These are phyloP conservation scores for Emericellopsis terricola DNA, from an alignment of 495 filamentous ascomycete species.

Conservation along the genomic window DNA sequence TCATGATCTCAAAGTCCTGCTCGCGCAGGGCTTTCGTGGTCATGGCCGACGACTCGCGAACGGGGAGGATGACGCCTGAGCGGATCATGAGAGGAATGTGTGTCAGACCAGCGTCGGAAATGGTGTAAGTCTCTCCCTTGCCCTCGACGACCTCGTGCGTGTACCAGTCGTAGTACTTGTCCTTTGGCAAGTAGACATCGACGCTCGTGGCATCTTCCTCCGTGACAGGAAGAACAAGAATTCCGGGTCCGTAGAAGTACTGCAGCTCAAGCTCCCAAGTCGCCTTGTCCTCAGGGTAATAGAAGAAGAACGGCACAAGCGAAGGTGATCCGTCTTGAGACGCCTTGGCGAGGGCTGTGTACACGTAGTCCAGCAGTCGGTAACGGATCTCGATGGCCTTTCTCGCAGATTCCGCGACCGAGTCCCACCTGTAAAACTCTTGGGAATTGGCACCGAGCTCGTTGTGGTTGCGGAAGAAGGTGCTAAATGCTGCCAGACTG, in stretches of 20 bases:
- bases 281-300: conserved; percentile 48
- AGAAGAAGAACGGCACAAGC: conserved; percentile 50
- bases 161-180: conserved; percentile 65
- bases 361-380: conserved; percentile 63
- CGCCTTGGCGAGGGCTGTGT: conserved; percentile 54
- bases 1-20: conserved; percentile 48
- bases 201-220: conserved; percentile 44
- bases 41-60: conserved; percentile 40
- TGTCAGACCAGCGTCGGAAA: conserved; percentile 36
- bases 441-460: conserved; percentile 25
- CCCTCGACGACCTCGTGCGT: conserved; percentile 40
- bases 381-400: conserved; percentile 64
- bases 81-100: conserved; percentile 58
- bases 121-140: conserved; percentile 29
- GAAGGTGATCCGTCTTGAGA: conserved; percentile 49
- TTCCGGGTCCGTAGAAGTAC: conserved; percentile 54
- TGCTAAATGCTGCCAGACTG: conserved; percentile 58
- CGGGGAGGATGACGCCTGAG: conserved; percentile 51
- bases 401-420: conserved; percentile 43
- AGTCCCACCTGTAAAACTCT: conserved; percentile 63
- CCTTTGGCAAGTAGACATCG: conserved; percentile 54
- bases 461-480: conserved; percentile 70
- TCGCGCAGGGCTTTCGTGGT: conserved; percentile 53
- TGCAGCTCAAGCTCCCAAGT: conserved; percentile 43
- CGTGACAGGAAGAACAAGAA: conserved; percentile 60